Conservation (phyloP, 176 grass and related monocot species). For the Rhynchospora tenuis region DNA sequence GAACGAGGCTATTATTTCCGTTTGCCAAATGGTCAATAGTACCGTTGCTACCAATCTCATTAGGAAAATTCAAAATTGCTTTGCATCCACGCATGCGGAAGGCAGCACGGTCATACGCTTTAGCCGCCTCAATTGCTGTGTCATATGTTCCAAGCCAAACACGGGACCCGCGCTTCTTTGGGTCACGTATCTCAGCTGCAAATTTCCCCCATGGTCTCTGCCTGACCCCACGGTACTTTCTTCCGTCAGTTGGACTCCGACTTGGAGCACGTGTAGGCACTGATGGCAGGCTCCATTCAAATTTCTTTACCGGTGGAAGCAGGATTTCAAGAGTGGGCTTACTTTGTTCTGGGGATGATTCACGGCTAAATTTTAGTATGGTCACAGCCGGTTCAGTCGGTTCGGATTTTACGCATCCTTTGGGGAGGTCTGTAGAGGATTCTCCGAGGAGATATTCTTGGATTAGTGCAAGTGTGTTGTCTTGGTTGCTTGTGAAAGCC, state of each 20-base stretch:
- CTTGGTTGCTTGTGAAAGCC: slow-evolving; percentile 41
- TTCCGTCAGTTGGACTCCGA: slow-evolving; percentile 17
- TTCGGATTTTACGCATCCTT: background rate
- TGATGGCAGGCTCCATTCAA: background rate
- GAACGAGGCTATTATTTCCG: background rate
- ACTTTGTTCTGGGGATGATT: slow-evolving; percentile 19
- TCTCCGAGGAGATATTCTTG: slow-evolving; percentile 43
- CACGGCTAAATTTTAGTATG: slow-evolving; percentile 24
- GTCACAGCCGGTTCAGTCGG: slow-evolving; percentile 30
- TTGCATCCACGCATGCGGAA: slow-evolving; percentile 65
- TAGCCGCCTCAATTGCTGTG: slow-evolving; percentile 53
- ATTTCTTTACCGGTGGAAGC: slow-evolving; percentile 19
- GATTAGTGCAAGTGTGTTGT: slow-evolving; percentile 39
- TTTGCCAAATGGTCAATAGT: background rate
- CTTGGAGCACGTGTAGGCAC: background rate
- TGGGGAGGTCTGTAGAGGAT: background rate
- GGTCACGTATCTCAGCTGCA: slow-evolving; percentile 91
- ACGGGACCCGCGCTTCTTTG: slow-evolving; percentile 52
- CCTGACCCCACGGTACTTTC: slow-evolving; percentile 65
- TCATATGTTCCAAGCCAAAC: slow-evolving; percentile 86
- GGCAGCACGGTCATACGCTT: slow-evolving; percentile 62
- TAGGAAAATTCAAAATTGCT: slow-evolving; percentile 83
- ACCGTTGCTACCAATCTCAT: slow-evolving; percentile 47
- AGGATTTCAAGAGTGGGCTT: slow-evolving; percentile 23
- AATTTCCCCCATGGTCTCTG: slow-evolving; percentile 78